Conservation (phyloP, 78 protist genomes). For the Anaeramoeba flamelloides region DNA sequence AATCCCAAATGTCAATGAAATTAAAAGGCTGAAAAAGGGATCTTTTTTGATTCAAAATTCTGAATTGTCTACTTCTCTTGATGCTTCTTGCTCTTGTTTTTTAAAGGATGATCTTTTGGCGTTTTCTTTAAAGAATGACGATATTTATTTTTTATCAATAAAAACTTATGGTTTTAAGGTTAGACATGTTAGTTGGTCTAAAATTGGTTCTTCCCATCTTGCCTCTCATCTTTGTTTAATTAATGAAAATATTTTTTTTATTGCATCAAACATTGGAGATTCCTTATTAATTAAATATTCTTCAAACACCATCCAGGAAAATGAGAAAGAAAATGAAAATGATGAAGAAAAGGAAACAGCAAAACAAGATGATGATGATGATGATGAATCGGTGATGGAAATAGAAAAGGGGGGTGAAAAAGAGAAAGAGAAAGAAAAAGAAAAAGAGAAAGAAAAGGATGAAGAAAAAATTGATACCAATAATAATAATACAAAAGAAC, state of each 20-base stretch:
- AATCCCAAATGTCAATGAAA: no score
- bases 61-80: neutral
- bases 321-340: neutral
- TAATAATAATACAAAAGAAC: no score
- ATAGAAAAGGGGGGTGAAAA: neutral
- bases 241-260: neutral
- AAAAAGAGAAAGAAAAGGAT: neutral
- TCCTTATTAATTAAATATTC: neutral
- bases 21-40: no score
- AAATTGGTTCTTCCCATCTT: neutral
- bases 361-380: neutral
- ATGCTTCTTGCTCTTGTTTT: neutral
- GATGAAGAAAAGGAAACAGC: neutral
- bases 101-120: neutral
- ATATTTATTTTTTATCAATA: neutral
- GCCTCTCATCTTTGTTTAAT: neutral
- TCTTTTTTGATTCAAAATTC: no score
- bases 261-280: neutral
- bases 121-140: neutral
- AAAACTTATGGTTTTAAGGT: neutral
- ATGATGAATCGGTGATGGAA: neutral
- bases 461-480: neutral
- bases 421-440: neutral
- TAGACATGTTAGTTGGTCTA: neutral
- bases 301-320: no score